Base-by-base conservation (phyloP, 306 rosid genomes). In the Vigna hirtella region DNA sequence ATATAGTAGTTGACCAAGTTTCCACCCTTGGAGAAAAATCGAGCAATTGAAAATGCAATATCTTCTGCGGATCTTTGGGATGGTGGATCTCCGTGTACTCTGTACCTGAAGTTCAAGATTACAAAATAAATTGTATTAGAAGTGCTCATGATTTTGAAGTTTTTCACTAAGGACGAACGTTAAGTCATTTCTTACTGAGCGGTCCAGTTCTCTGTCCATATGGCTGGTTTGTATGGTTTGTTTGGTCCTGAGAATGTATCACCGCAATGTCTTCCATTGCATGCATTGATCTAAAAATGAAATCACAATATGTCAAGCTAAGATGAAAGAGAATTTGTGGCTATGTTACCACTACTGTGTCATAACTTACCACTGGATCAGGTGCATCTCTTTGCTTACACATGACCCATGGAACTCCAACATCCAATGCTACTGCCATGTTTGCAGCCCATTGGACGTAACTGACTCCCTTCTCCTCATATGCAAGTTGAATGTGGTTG, bases 201-300 rank as follows among this genome's bases (percentile, higher is more conserved):
- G 55, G 98, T 96, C 99, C 99, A 96, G 66, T 96, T 96, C 74
- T 96, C 99, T 30, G 99, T 96, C 99, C 99, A 96, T 1, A 96
- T 0, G 20, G 84, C 2, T 28, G 99, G 99, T 74, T 96, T 96
- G 86, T 86, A 30, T 77, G 98, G 96, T 34, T 82, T 91, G 85
- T 96, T 96, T n/a, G 98, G 99, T 32, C 99, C 99, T 1, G 82
- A 0, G 72, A 93, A 96, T 12, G 98, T 93, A 77, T 96, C 99
- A 74, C 93, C 99, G n/a, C 99, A 96, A 26, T 96, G 91, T 78
- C 98, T 93, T 84, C 99, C 99, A 48, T 96, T 96, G 90, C 99
- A 96, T n/a, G 98, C 69, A 43, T 91, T 96, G 67, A 96, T 93
- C 42, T 36, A 1, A 6, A 6, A 36, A 36, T 36, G 42, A 36